Evolutionary conservation across 2,329 filamentous ascomycete species (phyloP), one percentile per base, ranked within the genome.

Genomic region (Fusarium virguliforme): DNA sequence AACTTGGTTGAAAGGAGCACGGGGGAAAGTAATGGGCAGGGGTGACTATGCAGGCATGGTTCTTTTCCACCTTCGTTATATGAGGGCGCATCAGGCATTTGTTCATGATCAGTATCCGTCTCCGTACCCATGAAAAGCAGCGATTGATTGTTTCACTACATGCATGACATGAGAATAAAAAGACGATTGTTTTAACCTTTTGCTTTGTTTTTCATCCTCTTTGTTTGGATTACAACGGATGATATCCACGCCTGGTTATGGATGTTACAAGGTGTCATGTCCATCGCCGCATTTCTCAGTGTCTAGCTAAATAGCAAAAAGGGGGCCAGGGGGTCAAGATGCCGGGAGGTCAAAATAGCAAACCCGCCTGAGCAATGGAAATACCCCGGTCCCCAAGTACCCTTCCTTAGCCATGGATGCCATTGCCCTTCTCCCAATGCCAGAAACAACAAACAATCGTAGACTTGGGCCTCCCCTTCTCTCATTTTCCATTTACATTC

Each of bases 31-130:
- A 54, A 62, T 62, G 54, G 18, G 67, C 55, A 65, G 58, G 71
- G 65, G 43, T 54, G 56, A 73, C 70, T 72, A 58, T 72, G 70
- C 70, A 60, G 70, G 70, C 70, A 73, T 72, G 60, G 70, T 70
- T 65, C 69, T 55, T 65, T 72, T 55, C 34, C 57, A 35, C 18
- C 55, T 56, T 56, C n/a, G 38, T 18, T 60, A 26, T 26, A 53
- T 67, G 41, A 18, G 28, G 53, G 37, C 35, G 35, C 51, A 38
- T 48, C 24, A 30, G 28, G 43, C 37, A 54, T 63, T 22, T 51
- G 37, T 26, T 54, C 32, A 54, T 54, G 51, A 37, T 59, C 53
- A 40, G 61, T n/a, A 46, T 56, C 43, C 53, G 24, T 30, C 28
- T 62, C 48, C 26, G 13, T 40, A 69, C 56, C 43, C 60, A 60